Evolutionary conservation across 2,329 filamentous ascomycete species (phyloP), one percentile per base, ranked within the genome.

Genomic region (Aspergillus sp.): DNA sequence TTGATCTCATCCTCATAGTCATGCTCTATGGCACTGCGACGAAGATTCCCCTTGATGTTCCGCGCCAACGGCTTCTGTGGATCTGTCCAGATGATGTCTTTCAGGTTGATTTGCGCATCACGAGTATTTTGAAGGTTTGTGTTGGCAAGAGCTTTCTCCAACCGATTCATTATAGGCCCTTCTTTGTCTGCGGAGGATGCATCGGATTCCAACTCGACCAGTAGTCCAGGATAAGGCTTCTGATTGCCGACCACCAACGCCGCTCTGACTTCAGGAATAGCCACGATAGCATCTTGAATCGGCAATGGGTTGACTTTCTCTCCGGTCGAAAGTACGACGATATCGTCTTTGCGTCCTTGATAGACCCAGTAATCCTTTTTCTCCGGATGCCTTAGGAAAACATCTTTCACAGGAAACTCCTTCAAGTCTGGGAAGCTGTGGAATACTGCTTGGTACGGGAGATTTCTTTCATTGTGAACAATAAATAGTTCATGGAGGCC

Each of bases 291-390:
- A 14, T 36, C 47, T 57, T 71, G 67, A 14, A 67, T 58, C 4
- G 58, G 49, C 1, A 62, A 56, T 2, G 68, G 68, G 42, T 70
- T 71, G 14, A 65, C 55, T 42, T 72, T 72, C 51, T 71, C 67
- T 2, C 68, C 68, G 16, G 58, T 72, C 1, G 60, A 65, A 18
- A 72, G 63, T 1, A 69, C 69, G n/a, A 71, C 65, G 29, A 69
- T 58, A 55, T 71, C 68, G 52, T 71, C 69, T 4, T 47, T 50
- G n/a, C 59, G 63, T 16, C 59, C 59, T 39, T 54, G 29, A 22
- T 61, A 65, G 1, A 29, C 50, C 66, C 65, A 67, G 50, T 59
- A 56, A n/a, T 66, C 32, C 9, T 61, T 29, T 18, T 57, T 54
- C 2, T 47, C 55, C 2, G 65, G 61, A 49, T 69, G 67, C 0